Evolutionary conservation across 768 basidiomycete genomes (phyloP).

Genomic region (Hypholoma fasciculare): DNA sequence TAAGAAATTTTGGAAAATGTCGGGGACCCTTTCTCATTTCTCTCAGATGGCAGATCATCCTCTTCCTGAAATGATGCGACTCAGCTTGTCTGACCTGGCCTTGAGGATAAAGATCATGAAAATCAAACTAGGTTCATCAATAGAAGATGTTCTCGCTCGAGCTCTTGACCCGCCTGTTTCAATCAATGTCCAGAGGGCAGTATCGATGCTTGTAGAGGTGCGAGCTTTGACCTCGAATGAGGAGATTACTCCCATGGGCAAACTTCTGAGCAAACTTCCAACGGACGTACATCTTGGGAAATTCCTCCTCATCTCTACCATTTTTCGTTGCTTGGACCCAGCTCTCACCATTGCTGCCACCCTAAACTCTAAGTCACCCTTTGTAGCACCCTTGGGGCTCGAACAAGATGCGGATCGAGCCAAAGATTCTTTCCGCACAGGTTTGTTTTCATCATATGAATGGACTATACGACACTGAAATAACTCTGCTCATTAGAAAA

Average conservation of each 20-base stretch:
- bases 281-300: constrained; percentile 97
- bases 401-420: constrained; percentile 87
- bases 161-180: constrained; percentile 89
- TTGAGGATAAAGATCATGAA: constrained; percentile 94
- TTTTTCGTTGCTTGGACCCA: constrained; percentile 91
- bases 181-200: constrained; percentile 87
- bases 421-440: constrained; percentile 74
- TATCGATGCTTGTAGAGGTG: constrained; percentile 89
- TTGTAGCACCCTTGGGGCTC: constrained; percentile 83
- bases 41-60: constrained; percentile 84
- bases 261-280: constrained; percentile 86
- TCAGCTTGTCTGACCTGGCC: constrained; percentile 90
- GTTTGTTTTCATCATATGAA: constrained; percentile 38
- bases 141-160: constrained; percentile 85
- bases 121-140: constrained; percentile 77
- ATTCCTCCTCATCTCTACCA: constrained; percentile 79
- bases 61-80: constrained; percentile 91
- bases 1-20: constrained; percentile 15
- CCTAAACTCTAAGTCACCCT: constrained; percentile 91
- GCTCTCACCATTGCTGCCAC: constrained; percentile 96
- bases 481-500: constrained; percentile 54
- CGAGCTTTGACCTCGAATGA: constrained; percentile 82
- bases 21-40: not conserved
- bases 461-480: no score
- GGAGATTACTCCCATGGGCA: constrained; percentile 94